Conservation (phyloP, 805 yeast genomes). For the Hanseniaspora meyeri region DNA sequence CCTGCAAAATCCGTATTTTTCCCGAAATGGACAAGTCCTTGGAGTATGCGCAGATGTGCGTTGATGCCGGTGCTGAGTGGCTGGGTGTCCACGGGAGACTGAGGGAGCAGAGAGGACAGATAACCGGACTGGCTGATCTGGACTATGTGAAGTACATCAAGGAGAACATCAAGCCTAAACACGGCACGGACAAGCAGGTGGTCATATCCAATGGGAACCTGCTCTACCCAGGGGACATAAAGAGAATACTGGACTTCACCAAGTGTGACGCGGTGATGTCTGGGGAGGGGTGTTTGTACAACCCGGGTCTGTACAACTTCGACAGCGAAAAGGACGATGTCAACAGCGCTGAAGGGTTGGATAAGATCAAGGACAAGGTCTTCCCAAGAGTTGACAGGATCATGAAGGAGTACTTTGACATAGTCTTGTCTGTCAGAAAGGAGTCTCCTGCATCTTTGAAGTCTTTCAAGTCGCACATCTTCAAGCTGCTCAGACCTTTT, state of each 20-base stretch:
- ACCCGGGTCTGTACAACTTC: conserved; percentile 73
- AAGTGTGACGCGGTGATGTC: conserved; percentile 89
- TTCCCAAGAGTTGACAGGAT: conserved; percentile 79
- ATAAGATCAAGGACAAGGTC: conserved; percentile 43
- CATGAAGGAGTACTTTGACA: conserved; percentile 77
- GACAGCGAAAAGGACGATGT: conserved; percentile 16
- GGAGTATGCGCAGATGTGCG: conserved; percentile 76
- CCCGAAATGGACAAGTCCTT: conserved; percentile 74
- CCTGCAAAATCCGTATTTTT: conserved; percentile 87
- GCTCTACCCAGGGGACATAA: conserved; percentile 75
- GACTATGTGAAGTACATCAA: conserved; percentile 56
- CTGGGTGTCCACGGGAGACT: conserved; percentile 91
- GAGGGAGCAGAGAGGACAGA: conserved; percentile 94
- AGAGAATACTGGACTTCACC: conserved; percentile 50
- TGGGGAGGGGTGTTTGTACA: conserved; percentile 88
- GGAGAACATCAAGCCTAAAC: conserved; percentile 63
- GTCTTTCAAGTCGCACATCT: conserved; percentile 86
- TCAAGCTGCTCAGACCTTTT: conserved; percentile 74
- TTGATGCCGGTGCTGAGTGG: conserved; percentile 90
- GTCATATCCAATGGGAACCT: conserved; percentile 91
- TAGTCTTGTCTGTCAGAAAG: conserved; percentile 39
- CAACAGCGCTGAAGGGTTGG: conserved; percentile 19
- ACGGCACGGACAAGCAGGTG: conserved; percentile 34
- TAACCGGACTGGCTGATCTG: conserved; percentile 95
- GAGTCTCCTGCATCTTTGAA: conserved; percentile 52